Base-by-base conservation (phyloP, 169 alveolate species). In the Eimeria maxima region DNA sequence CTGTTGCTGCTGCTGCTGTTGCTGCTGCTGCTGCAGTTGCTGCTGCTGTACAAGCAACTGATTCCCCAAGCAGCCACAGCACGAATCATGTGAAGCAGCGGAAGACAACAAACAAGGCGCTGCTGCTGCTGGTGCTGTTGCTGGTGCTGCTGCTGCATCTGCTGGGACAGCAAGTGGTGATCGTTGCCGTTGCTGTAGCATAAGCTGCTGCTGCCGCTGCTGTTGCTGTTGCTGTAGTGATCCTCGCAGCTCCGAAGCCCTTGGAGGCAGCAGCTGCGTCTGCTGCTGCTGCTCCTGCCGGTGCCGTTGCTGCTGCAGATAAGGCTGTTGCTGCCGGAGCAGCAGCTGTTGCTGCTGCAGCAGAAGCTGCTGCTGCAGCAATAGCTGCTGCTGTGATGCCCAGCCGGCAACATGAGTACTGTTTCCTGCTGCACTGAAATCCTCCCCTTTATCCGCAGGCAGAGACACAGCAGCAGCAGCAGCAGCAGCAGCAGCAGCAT, bases 41-140 rank as follows among this genome's bases (percentile, higher is more conserved):
- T 78, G 89, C 65, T 78, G 69, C 89, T 74, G 86, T 27, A 11
- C 57, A 7, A 0, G 20, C n/a, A 47, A 3, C 69, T n/a, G 65
- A 42, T 22, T 78, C 13, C 33, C 89, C 0, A 16, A 4, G 67
- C 89, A 45, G 89, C 69, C 44, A 50, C 65, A 78, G 89, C 89
- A 50, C 45, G 63, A 20, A 3, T 27, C 89, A 6, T 18, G 69
- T 50, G 47, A n/a, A 24, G 38, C 89, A 47, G 89, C 89, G 38
- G 44, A 42, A 78, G 89, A 45, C 63, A 44, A 22, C 89, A 78
- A 8, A 67, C 45, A 78, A 8, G 57, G 44, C 67, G 38, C 65
- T 44, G 89, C 63, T 78, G 89, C 69, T 78, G 89, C 89, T 78
- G 67, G 47, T 83, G 91, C 76, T 47, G 91, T 20, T 78, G 89